Evolutionary conservation across 225 moss, liverwort and hornwort genomes (phyloP), one percentile per base, ranked within the genome.

Genomic region (Asterella californica): DNA sequence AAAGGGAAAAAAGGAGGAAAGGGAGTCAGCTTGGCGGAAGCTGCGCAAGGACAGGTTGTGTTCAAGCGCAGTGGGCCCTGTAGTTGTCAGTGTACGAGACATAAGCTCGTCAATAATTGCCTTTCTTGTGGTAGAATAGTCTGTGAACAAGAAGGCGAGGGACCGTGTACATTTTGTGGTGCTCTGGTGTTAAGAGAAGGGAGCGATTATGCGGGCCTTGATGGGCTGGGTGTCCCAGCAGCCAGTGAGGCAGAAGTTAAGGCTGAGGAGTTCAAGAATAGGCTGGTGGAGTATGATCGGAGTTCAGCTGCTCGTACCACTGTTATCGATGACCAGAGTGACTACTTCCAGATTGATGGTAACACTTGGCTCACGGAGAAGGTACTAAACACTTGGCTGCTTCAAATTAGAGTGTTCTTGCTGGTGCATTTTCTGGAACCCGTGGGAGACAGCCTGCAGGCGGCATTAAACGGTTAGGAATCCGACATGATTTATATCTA

Each of bases 131-230:
- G 94, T 70, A 94, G 90, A 76, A 90, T 99, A 78, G 94, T 93
- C 42, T 99, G 94, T 86, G 93, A 94, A 84, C 97, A 94, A 84
- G 96, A 97, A 92, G 94, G 94, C 76, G 97, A 99, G 80, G 97
- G 97, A 24, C 94, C 94, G 15, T 99, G 97, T 62, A 89, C 87
- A 54, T 99, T 82, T 34, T 99, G 93, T 90, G 97, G 92, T 37
- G 90, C 84, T 59, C 79, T 94, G 68, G 93, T 99, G 60, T 85
- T 99, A 82, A 90, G 83, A 85, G 94, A 99, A 80, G 97, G 91
- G 73, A 99, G 94, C 88, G 92, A 94, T 65, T 99, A 94, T 84
- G 94, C 90, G 11, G 94, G 97, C 64, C 88, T 99, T 54, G 97
- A 92, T 88, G 93, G 92, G 76, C 60, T 88, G 72, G 85, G 79